Evolutionary conservation across 345 rosid genomes (phyloP).

Genomic region (Gossypium sturtianum): DNA sequence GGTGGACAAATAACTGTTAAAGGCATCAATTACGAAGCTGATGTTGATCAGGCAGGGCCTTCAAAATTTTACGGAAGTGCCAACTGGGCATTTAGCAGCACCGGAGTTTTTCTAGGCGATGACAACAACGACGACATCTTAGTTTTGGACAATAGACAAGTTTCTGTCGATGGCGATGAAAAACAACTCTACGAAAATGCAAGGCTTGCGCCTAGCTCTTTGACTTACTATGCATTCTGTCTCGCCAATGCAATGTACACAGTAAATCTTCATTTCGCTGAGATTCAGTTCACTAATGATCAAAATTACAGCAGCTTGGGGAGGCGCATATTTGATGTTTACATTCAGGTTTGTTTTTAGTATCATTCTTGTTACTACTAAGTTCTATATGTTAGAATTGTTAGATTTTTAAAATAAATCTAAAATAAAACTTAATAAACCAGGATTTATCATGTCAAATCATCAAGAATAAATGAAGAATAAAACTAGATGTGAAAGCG

Average conservation of each 20-base stretch:
- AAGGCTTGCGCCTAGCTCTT: constrained; percentile 48
- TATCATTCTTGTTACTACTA: background rate
- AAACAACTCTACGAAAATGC: constrained; percentile 30
- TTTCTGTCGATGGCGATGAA: background rate
- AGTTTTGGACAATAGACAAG: background rate
- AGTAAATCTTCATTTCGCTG: constrained; percentile 29
- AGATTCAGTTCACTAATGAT: constrained; percentile 31
- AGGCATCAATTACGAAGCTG: constrained; percentile 26
- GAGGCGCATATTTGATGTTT: constrained; percentile 52
- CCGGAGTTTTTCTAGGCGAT: constrained; percentile 43
- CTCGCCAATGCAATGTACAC: constrained; percentile 47
- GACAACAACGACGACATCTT: background rate
- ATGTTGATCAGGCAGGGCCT: constrained; percentile 30
- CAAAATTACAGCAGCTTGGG: constrained; percentile 32
- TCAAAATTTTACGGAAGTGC: constrained; percentile 14
- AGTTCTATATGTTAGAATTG: background rate
- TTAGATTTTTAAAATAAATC: too few species aligned
- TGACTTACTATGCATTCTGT: constrained; percentile 59
- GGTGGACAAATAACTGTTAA: constrained; percentile 22
- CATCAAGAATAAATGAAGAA: too few species aligned
- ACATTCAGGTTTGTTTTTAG: constrained; percentile 45
- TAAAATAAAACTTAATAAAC: too few species aligned
- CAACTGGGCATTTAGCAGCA: constrained; percentile 55
- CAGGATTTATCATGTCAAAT: too few species aligned
- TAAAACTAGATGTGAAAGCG: too few species aligned